Evolutionary conservation across 2,329 filamentous ascomycete species (phyloP).

Genomic region (Sphaceloma murrayae): DNA sequence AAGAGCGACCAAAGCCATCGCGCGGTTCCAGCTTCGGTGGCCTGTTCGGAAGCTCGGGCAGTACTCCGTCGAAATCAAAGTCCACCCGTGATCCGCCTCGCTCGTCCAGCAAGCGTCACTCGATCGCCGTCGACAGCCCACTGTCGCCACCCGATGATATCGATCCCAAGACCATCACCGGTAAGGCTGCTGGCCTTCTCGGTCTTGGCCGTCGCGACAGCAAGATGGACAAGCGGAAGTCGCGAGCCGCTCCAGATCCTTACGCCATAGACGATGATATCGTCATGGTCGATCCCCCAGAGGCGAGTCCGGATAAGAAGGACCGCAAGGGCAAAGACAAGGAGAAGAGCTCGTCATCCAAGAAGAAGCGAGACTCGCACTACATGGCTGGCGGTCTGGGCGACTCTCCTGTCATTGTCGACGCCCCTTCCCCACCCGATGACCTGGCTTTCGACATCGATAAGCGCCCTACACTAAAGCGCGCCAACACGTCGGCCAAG

Average conservation of each 20-base stretch:
- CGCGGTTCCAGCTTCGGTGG: slow-evolving; percentile 51
- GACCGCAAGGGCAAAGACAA: slow-evolving; percentile 24
- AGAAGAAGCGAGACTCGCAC: slow-evolving; percentile 33
- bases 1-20: slow-evolving; percentile 42
- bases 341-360: slow-evolving; percentile 28
- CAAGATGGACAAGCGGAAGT: slow-evolving; percentile 43
- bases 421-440: slow-evolving; percentile 33
- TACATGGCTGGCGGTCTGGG: slow-evolving; percentile 33
- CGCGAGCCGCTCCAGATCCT: slow-evolving; percentile 45
- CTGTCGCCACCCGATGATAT: slow-evolving; percentile 61
- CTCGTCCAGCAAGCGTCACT: slow-evolving; percentile 57
- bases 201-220: slow-evolving; percentile 43
- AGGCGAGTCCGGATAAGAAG: slow-evolving; percentile 30
- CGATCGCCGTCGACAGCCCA: slow-evolving; percentile 50
- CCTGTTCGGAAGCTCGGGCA: slow-evolving; percentile 47
- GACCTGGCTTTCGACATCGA: slow-evolving; percentile 32
- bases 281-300: slow-evolving; percentile 45
- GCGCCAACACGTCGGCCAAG: slow-evolving; percentile 52
- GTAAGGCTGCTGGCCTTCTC: slow-evolving; percentile 73
- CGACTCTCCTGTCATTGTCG: slow-evolving; percentile 35
- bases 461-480: slow-evolving; percentile 45
- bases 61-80: slow-evolving; percentile 45
- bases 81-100: slow-evolving; percentile 54
- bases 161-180: slow-evolving; percentile 40
- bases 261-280: slow-evolving; percentile 55